Base-by-base conservation (phyloP, 2,329 filamentous ascomycete genomes). In the Diaporthe sp. region DNA sequence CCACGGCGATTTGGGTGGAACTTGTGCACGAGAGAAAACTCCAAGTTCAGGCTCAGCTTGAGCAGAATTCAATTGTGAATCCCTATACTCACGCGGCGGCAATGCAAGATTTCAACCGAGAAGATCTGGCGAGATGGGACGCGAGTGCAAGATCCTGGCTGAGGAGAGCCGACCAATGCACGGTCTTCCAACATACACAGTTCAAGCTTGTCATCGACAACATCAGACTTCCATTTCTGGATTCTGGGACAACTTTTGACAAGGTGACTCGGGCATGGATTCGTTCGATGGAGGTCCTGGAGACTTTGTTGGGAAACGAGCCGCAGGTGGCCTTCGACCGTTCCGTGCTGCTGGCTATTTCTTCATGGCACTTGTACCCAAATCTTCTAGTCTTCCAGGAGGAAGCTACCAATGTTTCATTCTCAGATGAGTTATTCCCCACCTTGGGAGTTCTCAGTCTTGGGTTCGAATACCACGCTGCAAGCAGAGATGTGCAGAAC, bases 121-220 rank as follows among this genome's bases (percentile, higher is more conserved):
- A 15, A 37, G 55, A 58, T 58, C 3, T 58, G 55, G 55, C 55
- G 22, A 58, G 31, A 37, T 58, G 55, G 55, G 55, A 58, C 28
- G 55, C 55, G 31, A 58, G 55, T 58, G 55, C 55, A 37, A 34
- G 55, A 22, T 58, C 55, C 17, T 58, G 55, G 55, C 3, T 58
- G 4, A 31, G 55, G 10, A 37, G 55, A 37, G 55, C 55, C 31
- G 55, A 58, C 37, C 55, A 58, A 3, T 58, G 31, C 31, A 58
- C 31, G 10, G 55, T 58, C 13, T 37, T 37, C 55, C 55, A 58
- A 37, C 31, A 22, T 37, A 58, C 55, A 7, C 55, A 58, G 55
- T 58, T 58, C 55, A 58, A 58, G 55, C 55, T 58, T 34, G 17
- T 37, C 55, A 37, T 58, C 55, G 31, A 58, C 55, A 58, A 58